These are phyloP conservation scores for Aspergillus brunneoviolaceus DNA, from an alignment of 2,329 filamentous ascomycete species.

Conservation along the genomic window DNA sequence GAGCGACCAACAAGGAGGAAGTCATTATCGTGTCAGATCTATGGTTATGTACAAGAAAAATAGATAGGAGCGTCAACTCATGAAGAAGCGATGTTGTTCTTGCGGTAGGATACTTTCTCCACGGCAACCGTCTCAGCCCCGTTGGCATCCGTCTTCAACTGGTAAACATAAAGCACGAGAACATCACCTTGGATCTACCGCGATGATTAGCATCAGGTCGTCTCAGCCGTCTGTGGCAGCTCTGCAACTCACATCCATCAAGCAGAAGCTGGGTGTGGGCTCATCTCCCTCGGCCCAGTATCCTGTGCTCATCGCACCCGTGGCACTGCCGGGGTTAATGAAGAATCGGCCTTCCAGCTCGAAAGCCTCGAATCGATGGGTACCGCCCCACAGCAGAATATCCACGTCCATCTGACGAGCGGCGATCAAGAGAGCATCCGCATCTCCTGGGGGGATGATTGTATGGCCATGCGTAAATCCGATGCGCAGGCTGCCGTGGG, in stretches of 20 bases:
- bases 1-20: background rate
- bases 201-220: conserved; percentile 9
- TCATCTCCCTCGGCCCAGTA: conserved; percentile 64
- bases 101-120: conserved; percentile 83
- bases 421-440: conserved; percentile 65
- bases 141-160: conserved; percentile 73
- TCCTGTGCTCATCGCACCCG: conserved; percentile 62
- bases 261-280: conserved; percentile 84
- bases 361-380: conserved; percentile 69
- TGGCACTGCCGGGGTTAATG: conserved; percentile 67
- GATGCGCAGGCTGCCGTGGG: conserved; percentile 66
- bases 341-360: conserved; percentile 73
- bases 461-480: conserved; percentile 71
- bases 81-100: conserved; percentile 63
- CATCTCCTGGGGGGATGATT: conserved; percentile 66
- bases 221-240: background rate
- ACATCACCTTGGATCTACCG: conserved; percentile 89
- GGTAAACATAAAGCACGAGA: conserved; percentile 91
- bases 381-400: conserved; percentile 67
- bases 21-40: conserved; percentile 21
- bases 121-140: conserved; percentile 77
- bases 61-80: conserved; percentile 35
- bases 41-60: conserved; percentile 35
- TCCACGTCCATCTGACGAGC: conserved; percentile 71
- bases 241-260: conserved; percentile 85